A percentile compares a stretch with the other conserved stretches of the same genome.
phyloP scores from a whole-genome alignment of 345 rosid species.

The Leavenworthia alabamica region DNA sequence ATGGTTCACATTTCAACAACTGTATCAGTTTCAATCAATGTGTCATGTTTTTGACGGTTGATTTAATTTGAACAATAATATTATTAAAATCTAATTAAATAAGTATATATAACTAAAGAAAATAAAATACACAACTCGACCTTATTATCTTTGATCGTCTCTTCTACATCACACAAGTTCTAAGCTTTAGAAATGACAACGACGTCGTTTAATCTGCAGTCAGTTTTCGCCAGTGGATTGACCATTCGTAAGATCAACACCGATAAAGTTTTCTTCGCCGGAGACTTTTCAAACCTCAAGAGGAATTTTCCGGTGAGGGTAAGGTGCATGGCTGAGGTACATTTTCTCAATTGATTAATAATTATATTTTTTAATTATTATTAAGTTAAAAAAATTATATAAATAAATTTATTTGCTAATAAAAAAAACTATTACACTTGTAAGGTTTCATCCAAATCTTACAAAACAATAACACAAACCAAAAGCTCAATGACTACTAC shows the following conservation, averaged over 20 bases:
- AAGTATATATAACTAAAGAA: slow-evolving; percentile 3
- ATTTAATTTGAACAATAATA: neutral
- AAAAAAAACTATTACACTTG: too few relatives aligned
- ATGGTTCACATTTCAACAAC: neutral
- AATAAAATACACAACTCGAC: slow-evolving; percentile 12
- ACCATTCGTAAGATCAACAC: slow-evolving; percentile 19
- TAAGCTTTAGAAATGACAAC: slow-evolving; percentile 39
- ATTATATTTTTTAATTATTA: neutral
- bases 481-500: too few relatives aligned
- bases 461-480: too few relatives aligned
- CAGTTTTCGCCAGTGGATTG: slow-evolving; percentile 32
- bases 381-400: too few relatives aligned
- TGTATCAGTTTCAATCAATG: neutral
- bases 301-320: slow-evolving; percentile 30
- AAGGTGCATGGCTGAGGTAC: slow-evolving; percentile 44
- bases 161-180: neutral
- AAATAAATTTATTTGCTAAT: too few relatives aligned
- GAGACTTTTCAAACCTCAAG: slow-evolving; percentile 9
- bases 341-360: neutral
- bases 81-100: slow-evolving; percentile 4
- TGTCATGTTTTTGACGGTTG: slow-evolving; percentile 7
- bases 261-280: slow-evolving; percentile 17
- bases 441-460: too few relatives aligned
- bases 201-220: slow-evolving; percentile 34
- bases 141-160: slow-evolving; percentile 11